These are phyloP conservation scores for Coprinopsis marcescibilis DNA, from an alignment of 768 basidiomycete genomes.

Conservation along the genomic window DNA sequence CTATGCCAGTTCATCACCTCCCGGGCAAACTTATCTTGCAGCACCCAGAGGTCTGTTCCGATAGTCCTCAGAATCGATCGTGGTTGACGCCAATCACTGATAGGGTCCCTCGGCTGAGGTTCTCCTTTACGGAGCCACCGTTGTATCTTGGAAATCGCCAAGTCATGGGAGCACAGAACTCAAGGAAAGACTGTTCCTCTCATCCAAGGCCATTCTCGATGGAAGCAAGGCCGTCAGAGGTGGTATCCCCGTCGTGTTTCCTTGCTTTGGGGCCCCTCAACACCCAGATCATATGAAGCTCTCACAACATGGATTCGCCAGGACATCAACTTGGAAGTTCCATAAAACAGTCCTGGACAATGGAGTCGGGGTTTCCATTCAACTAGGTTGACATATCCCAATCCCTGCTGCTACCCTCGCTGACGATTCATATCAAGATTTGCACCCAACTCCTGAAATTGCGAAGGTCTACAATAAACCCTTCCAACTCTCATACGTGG, in stretches of 20 bases:
- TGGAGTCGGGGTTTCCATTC: conserved; percentile 65
- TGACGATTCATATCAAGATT: conserved; percentile 47
- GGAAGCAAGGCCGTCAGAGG: conserved; percentile 69
- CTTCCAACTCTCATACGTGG: conserved; percentile 76
- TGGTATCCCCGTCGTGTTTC: conserved; percentile 65
- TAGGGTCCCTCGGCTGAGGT: conserved; percentile 66
- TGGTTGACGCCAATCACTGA: neutral
- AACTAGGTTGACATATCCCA: conserved; percentile 48
- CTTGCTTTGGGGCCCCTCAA: conserved; percentile 83
- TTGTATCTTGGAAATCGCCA: conserved; percentile 77
- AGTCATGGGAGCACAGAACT: conserved; percentile 29
- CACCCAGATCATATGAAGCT: conserved; percentile 68
- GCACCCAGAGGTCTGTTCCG: conserved; percentile 64
- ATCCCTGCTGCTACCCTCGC: neutral
- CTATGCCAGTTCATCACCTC: conserved; percentile 53
- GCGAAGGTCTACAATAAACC: conserved; percentile 49
- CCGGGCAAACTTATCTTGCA: conserved; percentile 42
- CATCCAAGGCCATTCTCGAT: conserved; percentile 72
- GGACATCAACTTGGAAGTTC: conserved; percentile 71
- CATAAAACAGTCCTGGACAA: conserved; percentile 61
- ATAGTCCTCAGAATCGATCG: too few relatives aligned
- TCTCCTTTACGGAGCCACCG: conserved; percentile 78
- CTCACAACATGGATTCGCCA: conserved; percentile 87
- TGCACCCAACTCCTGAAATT: conserved; percentile 60
- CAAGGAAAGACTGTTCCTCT: conserved; percentile 75